Percentiles rank a stretch among this genome's conserved stretches.
Conservation (phyloP, 2,329 filamentous ascomycete species). For the Neurospora crassa region DNA sequence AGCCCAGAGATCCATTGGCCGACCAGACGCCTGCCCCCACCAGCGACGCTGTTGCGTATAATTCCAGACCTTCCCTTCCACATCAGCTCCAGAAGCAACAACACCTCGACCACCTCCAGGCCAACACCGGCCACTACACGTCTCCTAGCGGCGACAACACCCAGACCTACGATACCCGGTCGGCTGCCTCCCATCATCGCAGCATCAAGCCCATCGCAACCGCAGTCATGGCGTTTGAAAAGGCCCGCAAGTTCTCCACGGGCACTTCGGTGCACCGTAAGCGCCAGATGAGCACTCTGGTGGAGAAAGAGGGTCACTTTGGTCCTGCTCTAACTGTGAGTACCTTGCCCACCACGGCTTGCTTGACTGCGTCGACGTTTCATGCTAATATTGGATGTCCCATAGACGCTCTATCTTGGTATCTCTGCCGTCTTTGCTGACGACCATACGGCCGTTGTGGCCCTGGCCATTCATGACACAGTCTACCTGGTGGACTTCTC, state of each 20-base stretch:
- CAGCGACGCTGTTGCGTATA: neutral
- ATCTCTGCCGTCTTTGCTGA: conserved; percentile 46
- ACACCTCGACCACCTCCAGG: neutral
- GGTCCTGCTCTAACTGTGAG: conserved; percentile 37
- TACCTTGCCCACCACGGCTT: neutral
- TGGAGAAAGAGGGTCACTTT: conserved; percentile 33
- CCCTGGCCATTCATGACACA: conserved; percentile 62
- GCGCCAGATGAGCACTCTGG: conserved; percentile 35
- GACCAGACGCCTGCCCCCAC: neutral
- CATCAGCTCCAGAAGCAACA: neutral
- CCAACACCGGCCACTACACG: neutral
- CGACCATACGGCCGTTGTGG: conserved; percentile 45
- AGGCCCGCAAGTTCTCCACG: conserved; percentile 32
- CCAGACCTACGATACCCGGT: neutral
- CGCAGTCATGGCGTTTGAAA: conserved; percentile 21
- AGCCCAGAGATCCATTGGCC: neutral
- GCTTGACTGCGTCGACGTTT: neutral
- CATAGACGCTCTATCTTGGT: conserved; percentile 50
- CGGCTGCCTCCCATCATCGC: neutral
- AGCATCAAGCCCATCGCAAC: conserved; percentile 12
- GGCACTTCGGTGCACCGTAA: conserved; percentile 36
- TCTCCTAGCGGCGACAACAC: neutral
- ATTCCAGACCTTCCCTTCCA: neutral
- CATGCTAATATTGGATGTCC: neutral
- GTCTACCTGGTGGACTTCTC: conserved; percentile 68